phyloP scores from a whole-genome alignment of 805 yeast species.

The Candida silvicultrix region DNA sequence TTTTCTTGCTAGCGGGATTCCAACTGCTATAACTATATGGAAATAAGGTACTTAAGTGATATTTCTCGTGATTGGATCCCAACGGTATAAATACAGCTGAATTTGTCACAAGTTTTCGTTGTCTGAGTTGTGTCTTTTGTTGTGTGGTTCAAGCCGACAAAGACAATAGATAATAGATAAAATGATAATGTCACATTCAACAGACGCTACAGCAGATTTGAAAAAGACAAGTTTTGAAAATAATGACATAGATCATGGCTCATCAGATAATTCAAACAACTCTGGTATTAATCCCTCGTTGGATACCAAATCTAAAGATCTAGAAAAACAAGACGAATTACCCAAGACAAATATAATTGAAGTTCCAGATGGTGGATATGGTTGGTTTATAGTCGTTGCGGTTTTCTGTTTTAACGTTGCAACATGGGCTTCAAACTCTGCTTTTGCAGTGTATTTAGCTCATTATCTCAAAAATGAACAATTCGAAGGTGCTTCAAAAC shows the following conservation, averaged over 20 bases:
- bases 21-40: too few species aligned
- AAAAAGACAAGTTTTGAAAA: not conserved
- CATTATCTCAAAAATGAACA: conserved; percentile 43
- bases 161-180: too few species aligned
- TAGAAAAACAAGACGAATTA: not conserved
- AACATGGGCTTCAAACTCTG: conserved; percentile 24
- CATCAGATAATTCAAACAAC: not conserved
- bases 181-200: too few species aligned
- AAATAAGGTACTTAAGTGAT: not conserved
- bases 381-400: conserved; percentile 19
- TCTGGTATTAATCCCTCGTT: too few species aligned
- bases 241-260: not conserved
- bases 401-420: conserved; percentile 19
- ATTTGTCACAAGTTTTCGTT: not conserved
- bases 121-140: not conserved
- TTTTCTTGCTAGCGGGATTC: too few species aligned
- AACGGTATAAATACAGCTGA: not conserved
- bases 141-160: too few species aligned
- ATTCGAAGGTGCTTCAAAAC: conserved; percentile 46
- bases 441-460: conserved; percentile 55
- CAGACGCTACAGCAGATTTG: not conserved
- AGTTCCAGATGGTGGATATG: conserved; percentile 21
- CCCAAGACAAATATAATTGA: not conserved
- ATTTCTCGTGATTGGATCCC: too few species aligned
- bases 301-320: too few species aligned